phyloP scores from a whole-genome alignment of 169 alveolate species.

The Plasmodium malariae region DNA sequence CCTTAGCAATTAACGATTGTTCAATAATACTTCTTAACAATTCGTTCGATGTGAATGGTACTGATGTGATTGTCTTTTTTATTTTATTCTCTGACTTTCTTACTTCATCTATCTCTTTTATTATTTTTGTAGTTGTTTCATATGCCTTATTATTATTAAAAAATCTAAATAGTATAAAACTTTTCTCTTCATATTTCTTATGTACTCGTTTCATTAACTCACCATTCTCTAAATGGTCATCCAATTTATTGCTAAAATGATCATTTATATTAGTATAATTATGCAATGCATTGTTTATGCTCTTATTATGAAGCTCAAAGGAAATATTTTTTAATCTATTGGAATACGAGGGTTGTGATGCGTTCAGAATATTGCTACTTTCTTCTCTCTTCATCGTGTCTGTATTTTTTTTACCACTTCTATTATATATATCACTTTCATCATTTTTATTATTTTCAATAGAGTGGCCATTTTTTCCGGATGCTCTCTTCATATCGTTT shows the following conservation, averaged over 20 bases:
- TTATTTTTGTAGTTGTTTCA: slow-evolving; percentile 72
- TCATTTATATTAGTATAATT: not conserved
- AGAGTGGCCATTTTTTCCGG: no score
- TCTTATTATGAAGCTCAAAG: slow-evolving; percentile 3
- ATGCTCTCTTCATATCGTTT: no score
- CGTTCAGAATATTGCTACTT: not conserved
- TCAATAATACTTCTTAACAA: slow-evolving; percentile 62
- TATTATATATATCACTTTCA: not conserved
- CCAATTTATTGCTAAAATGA: not conserved
- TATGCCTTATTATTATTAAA: slow-evolving; percentile 74
- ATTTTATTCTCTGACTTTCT: slow-evolving; percentile 63
- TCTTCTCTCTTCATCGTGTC: slow-evolving; percentile 42
- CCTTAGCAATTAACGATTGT: slow-evolving; percentile 39
- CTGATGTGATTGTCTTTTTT: slow-evolving; percentile 67
- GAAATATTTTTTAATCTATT: slow-evolving; percentile 15
- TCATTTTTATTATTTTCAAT: not conserved
- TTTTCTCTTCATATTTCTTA: slow-evolving; percentile 71
- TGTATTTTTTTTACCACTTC: not conserved
- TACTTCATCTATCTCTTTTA: slow-evolving; percentile 70
- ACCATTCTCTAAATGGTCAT: not conserved
- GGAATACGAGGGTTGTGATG: not conserved
- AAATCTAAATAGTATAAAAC: slow-evolving; percentile 60
- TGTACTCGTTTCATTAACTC: slow-evolving; percentile 21
- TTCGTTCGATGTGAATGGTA: slow-evolving; percentile 71
- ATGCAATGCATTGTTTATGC: not conserved